Evolutionary conservation across 2,329 filamentous ascomycete species (phyloP), one percentile per base, ranked within the genome.

Genomic region (Microascus cirrosus): DNA sequence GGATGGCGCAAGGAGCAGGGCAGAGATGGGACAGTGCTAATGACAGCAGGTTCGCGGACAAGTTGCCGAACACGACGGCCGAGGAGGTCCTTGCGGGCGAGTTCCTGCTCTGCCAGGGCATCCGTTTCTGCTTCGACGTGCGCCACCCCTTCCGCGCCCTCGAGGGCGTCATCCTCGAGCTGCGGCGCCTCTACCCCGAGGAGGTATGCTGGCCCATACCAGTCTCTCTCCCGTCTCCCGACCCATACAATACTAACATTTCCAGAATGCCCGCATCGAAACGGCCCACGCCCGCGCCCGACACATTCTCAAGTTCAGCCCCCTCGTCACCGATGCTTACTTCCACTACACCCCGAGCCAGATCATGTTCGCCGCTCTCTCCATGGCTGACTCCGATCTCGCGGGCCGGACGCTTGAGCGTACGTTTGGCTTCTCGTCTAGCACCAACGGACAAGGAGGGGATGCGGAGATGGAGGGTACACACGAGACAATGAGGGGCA

Each of bases 281-380:
- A 77, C 77, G 12, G 90, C 90, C 0, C 91, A 95, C 67, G 77
- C 77, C n/a, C 80, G 79, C 56, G 88, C 92, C 0, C 81, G 88
- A 50, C 82, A 85, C 22, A 78, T 90, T 53, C 81, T 95, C 58
- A 90, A 90, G 67, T 87, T 85, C 58, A 88, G 89, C 59, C 89
- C 91, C 0, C 76, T 95, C 55, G 80, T 96, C 61, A 96, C 93
- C 28, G 94, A 99, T 66, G 91, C 84, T n/a, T 97, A 97, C 74
- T 96, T 97, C 73, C 87, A 96, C 71, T 97, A 89, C 73, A 93
- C 93, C 0, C 94, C 94, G 0, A 88, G 89, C 25, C 94, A 99
- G 70, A 95, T 97, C 68, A 92, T 92, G 85, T 80, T 97, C 60
- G 86, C 90, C 0, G 85, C 92, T 0, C 73, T 96, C 32, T 77